A percentile compares a stretch with the other conserved stretches of the same genome.
These are phyloP conservation scores for Secale cereale DNA, from an alignment of 176 grass and related monocot genomes.

Conservation along the genomic window DNA sequence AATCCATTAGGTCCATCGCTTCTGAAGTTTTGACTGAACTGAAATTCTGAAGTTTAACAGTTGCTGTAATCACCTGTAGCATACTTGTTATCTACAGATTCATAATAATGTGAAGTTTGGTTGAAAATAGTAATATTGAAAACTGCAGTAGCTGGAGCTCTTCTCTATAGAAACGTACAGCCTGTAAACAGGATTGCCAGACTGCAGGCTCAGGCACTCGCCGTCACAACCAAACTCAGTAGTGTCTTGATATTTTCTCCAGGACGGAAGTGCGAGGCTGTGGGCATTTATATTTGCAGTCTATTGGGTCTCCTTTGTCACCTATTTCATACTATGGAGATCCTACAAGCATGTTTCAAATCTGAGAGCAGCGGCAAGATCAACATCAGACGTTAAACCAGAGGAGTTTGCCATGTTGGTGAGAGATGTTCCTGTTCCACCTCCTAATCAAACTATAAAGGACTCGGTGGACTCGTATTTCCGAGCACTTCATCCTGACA, in stretches of 20 bases:
- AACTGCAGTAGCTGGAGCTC: background rate
- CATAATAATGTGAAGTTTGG: background rate
- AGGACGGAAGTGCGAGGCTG: constrained; percentile 36
- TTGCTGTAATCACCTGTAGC: background rate
- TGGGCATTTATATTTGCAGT: constrained; percentile 78
- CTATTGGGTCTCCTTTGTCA: constrained; percentile 89
- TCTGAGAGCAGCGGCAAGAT: constrained; percentile 68
- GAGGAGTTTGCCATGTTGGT: constrained; percentile 80
- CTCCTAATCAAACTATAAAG: constrained; percentile 66
- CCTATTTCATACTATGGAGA: constrained; percentile 83
- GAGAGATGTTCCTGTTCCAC: constrained; percentile 52
- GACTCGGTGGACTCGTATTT: constrained; percentile 85
- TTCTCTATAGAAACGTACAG: background rate
- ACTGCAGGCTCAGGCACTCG: background rate
- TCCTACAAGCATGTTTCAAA: constrained; percentile 82
- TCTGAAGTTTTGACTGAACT: too few species aligned
- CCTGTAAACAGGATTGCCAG: background rate
- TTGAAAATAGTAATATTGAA: background rate
- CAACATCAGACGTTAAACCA: constrained; percentile 54
- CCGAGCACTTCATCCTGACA: constrained; percentile 67
- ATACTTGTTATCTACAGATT: background rate
- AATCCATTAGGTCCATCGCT: background rate
- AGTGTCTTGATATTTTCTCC: constrained; percentile 26
- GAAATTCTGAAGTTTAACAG: background rate
- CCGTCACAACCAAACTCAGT: background rate